Evolutionary conservation across 2,329 filamentous ascomycete species (phyloP).

Genomic region (Blastomyces silverae): DNA sequence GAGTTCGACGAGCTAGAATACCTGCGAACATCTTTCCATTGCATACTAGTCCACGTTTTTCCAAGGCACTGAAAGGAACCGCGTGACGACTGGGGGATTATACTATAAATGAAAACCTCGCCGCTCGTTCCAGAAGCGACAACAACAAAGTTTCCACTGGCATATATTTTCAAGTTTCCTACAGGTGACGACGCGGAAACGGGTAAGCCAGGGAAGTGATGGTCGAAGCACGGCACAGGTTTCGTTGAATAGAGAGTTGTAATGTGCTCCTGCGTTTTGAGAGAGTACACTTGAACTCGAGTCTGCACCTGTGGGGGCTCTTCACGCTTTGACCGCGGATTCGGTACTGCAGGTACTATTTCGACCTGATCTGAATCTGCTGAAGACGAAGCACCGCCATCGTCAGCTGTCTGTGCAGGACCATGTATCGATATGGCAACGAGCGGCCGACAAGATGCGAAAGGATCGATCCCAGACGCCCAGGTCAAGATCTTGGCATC

Average conservation of each 20-base stretch:
- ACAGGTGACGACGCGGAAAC: constrained; percentile 63
- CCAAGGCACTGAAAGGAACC: constrained; percentile 60
- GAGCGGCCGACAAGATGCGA: constrained; percentile 58
- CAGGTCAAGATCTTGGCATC: constrained; percentile 77
- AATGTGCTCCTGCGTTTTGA: constrained; percentile 65
- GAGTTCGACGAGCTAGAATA: constrained; percentile 44
- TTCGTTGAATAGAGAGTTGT: constrained; percentile 67
- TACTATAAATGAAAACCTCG: constrained; percentile 72
- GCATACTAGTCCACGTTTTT: constrained; percentile 86
- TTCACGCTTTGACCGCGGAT: constrained; percentile 26
- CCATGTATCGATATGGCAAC: constrained; percentile 77
- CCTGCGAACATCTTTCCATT: constrained; percentile 45
- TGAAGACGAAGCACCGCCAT: constrained; percentile 31
- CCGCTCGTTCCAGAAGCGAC: constrained; percentile 76
- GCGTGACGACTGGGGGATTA: constrained; percentile 23
- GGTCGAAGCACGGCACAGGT: constrained; percentile 54
- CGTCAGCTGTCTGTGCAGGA: constrained; percentile 46
- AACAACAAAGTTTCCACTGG: constrained; percentile 63
- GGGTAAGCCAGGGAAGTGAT: constrained; percentile 51
- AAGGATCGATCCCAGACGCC: constrained; percentile 49
- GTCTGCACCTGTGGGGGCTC: constrained; percentile 60
- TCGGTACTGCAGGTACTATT: constrained; percentile 26
- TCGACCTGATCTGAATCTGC: constrained; percentile 34
- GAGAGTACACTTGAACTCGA: constrained; percentile 78
- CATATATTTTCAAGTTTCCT: constrained; percentile 66